Evolutionary conservation across 106 monocot genomes (phyloP).

Genomic region (Triglochin maritima): DNA sequence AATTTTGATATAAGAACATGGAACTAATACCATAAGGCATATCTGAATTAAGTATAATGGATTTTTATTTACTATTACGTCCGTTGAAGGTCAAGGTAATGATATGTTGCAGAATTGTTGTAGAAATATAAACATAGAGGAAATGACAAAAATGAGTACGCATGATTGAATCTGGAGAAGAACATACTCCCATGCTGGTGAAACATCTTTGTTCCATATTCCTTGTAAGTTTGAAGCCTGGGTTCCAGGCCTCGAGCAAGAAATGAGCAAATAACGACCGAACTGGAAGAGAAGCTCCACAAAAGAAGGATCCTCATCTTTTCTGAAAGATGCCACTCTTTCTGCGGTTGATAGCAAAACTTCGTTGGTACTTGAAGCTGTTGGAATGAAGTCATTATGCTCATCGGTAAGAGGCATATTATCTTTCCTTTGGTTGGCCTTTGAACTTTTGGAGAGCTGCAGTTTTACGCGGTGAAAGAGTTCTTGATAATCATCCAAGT

Average conservation of each 20-base stretch:
- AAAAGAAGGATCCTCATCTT: constrained; percentile 82
- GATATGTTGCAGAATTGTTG: too few relatives aligned
- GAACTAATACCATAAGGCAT: too few relatives aligned
- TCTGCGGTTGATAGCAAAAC: constrained; percentile 54
- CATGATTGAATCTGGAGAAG: background rate
- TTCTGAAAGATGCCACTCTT: constrained; percentile 68
- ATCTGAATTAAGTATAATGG: too few relatives aligned
- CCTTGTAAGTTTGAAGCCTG: constrained; percentile 86
- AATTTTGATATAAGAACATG: too few relatives aligned
- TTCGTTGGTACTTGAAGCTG: background rate
- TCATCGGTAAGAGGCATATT: background rate
- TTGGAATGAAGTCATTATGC: background rate
- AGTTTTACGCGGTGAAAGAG: constrained; percentile 75
- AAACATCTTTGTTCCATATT: constrained; percentile 80
- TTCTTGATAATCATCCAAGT: constrained; percentile 78
- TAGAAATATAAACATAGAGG: too few relatives aligned
- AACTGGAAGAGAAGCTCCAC: constrained; percentile 89
- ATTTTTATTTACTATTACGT: too few relatives aligned
- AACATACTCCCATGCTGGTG: constrained; percentile 93
- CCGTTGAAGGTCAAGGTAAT: too few relatives aligned
- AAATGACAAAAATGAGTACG: too few relatives aligned
- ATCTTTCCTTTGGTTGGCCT: background rate
- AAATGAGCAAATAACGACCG: constrained; percentile 88
- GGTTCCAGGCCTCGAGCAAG: constrained; percentile 88
- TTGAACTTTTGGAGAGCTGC: constrained; percentile 43